Base-by-base conservation (phyloP, 2,329 filamentous ascomycete species). In the Colletotrichum camelliae region DNA sequence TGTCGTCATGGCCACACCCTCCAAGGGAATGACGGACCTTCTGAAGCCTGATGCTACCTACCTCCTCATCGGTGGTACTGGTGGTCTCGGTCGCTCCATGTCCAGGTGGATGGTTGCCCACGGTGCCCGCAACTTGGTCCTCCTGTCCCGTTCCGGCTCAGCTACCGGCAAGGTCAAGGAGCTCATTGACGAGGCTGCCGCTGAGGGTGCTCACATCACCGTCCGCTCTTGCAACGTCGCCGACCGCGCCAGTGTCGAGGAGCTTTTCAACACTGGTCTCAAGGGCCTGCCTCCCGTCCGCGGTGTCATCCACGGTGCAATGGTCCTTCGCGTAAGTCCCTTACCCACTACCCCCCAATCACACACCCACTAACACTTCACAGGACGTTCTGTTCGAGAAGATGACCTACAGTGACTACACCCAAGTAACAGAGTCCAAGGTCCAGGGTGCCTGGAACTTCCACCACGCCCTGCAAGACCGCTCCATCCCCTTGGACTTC, bases 361-460 rank as follows among this genome's bases (percentile, higher is more conserved):
- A 18, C 4, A 67, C 16, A 9, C 3, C 4, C 3, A 10, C 72
- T 79, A 70, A 79, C 65, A 52, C 9, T 13, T 7, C 6, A 1
- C n/a, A 84, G 80, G 89, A 90, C 71, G 85, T 88, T 5, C 81
- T 90, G 0, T 89, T 87, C 64, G 88, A 90, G 79, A 89, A 89
- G 69, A 91, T 91, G 89, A 85, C 84, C 0, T 86, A 85, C 77
- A 81, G 85, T 1, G 85, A 90, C 33, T 92, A 88, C 77, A 83
- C 82, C 12, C 81, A 83, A 4, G 88, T 89, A 48, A 85, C 89
- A 52, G 83, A 86, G 58, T 87, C 88, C 77, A 92, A 91, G 80
- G 87, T 90, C 0, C 82, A 86, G 8, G 89, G 88, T 7, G 88
- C 87, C 3, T 89, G 87, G 86, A 91, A 91, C 79, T 85, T 91